Conservation (phyloP, 108 stramenopile genomes). For the Stephanodiscus minutulus region DNA sequence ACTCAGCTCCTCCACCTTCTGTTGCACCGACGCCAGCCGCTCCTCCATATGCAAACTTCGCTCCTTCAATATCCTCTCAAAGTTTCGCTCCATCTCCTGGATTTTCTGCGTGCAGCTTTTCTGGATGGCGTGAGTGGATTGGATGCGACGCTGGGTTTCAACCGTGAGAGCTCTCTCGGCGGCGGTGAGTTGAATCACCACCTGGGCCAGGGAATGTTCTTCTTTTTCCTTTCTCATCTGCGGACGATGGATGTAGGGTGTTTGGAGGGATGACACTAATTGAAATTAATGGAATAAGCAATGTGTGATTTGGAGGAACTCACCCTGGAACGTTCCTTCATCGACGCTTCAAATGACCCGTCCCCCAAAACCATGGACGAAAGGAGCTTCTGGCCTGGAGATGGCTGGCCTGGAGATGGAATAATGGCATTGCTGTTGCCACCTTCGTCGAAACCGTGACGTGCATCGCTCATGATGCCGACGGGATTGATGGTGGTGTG, state of each 20-base stretch:
- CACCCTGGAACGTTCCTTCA: conserved; percentile 70
- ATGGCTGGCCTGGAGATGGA: conserved; percentile 4
- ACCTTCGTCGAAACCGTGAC: background rate
- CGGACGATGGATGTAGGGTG: background rate
- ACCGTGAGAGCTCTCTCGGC: conserved; percentile 73
- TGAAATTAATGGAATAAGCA: background rate
- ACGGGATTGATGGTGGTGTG: too few species aligned
- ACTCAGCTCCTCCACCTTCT: conserved; percentile 64
- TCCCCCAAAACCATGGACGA: conserved; percentile 45
- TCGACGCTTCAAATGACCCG: conserved; percentile 67
- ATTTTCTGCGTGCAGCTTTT: conserved; percentile 61
- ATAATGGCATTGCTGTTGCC: conserved; percentile 2
- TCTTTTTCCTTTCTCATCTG: conserved; percentile 76
- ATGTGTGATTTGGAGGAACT: conserved; percentile 16
- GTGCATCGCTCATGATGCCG: conserved; percentile 4
- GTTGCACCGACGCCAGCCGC: conserved; percentile 55
- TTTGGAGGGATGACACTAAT: background rate
- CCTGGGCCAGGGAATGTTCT: conserved; percentile 77
- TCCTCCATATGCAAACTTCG: conserved; percentile 51
- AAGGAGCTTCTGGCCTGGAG: conserved; percentile 42
- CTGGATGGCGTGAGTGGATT: conserved; percentile 70
- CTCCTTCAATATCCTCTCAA: conserved; percentile 58
- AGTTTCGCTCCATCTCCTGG: conserved; percentile 66
- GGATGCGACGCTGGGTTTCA: conserved; percentile 82
- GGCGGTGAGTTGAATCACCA: conserved; percentile 68